Conservation (phyloP, 2,329 filamentous ascomycete genomes). For the Pseudomassariella vexata region DNA sequence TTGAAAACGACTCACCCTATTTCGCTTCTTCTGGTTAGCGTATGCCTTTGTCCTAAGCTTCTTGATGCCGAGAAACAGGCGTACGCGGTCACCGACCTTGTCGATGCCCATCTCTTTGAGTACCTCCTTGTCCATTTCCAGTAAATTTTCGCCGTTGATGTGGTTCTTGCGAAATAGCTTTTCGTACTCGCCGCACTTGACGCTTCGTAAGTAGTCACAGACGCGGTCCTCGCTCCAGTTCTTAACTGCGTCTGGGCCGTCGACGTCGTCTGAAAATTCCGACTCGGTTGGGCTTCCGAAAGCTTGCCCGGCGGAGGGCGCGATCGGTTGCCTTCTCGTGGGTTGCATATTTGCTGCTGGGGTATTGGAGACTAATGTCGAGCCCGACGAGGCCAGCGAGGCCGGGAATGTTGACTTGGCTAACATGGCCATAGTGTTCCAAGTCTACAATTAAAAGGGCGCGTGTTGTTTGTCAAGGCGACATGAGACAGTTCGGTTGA, state of each 20-base stretch:
- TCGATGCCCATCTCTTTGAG: slow-evolving; percentile 98
- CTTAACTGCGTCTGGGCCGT: slow-evolving; percentile 69
- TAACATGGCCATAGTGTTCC: slow-evolving; percentile 63
- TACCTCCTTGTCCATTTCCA: slow-evolving; percentile 95
- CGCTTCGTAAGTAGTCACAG: slow-evolving; percentile 81
- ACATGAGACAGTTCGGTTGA: slow-evolving; percentile 12
- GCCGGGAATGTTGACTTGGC: slow-evolving; percentile 67
- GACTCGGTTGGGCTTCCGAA: slow-evolving; percentile 86
- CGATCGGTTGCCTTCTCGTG: slow-evolving; percentile 44
- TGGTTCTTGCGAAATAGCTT: slow-evolving; percentile 85
- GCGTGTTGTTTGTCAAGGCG: slow-evolving; percentile 11
- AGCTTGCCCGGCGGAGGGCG: slow-evolving; percentile 44
- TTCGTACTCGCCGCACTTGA: slow-evolving; percentile 93
- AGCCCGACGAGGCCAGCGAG: slow-evolving; percentile 40
- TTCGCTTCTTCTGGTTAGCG: slow-evolving; percentile 73
- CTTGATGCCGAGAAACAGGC: slow-evolving; percentile 81
- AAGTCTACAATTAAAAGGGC: slow-evolving; percentile 2
- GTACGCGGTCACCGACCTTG: slow-evolving; percentile 93
- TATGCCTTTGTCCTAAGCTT: slow-evolving; percentile 73
- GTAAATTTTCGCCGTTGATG: slow-evolving; percentile 93
- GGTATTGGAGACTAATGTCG: slow-evolving; percentile 38
- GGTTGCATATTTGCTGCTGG: slow-evolving; percentile 45
- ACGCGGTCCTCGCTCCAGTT: slow-evolving; percentile 91
- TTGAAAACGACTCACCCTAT: slow-evolving; percentile 62
- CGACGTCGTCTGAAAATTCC: slow-evolving; percentile 84